Conservation (phyloP, 257 asterid genomes). For the Primulina eburnea region DNA sequence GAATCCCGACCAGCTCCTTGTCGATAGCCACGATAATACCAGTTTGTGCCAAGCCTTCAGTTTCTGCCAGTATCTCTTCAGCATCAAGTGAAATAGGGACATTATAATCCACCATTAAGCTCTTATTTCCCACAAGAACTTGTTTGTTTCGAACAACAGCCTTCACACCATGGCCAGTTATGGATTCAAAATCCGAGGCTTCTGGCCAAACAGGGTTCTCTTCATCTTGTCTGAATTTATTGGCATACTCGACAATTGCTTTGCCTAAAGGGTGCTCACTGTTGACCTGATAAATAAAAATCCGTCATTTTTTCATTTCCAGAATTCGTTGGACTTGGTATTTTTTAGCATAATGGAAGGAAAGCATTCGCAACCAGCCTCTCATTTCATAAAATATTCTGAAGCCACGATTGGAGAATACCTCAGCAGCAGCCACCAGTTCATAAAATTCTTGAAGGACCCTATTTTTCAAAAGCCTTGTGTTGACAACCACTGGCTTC, state of each 20-base stretch:
- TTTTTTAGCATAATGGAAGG: too few relatives aligned
- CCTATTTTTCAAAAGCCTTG: conserved; percentile 50
- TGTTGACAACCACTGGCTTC: conserved; percentile 65
- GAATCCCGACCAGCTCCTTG: conserved; percentile 53
- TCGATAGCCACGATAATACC: conserved; percentile 68
- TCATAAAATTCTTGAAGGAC: conserved; percentile 53
- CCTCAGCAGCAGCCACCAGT: conserved; percentile 83
- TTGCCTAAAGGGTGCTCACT: conserved; percentile 90
- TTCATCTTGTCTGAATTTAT: conserved; percentile 46
- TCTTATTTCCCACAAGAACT: conserved; percentile 71
- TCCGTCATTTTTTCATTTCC: not conserved
- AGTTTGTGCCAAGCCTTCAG: conserved; percentile 60
- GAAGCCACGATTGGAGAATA: conserved; percentile 21
- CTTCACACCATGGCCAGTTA: conserved; percentile 84
- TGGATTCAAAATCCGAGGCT: conserved; percentile 54
- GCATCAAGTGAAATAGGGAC: conserved; percentile 52
- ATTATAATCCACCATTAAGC: conserved; percentile 48
- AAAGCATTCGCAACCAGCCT: not conserved
- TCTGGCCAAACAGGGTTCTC: conserved; percentile 51
- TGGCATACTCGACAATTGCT: conserved; percentile 61
- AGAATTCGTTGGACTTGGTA: not conserved
- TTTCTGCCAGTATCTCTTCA: conserved; percentile 57
- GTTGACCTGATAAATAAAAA: conserved; percentile 46
- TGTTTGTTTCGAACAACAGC: conserved; percentile 63
- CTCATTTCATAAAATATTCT: conserved; percentile 12